Base-by-base conservation (phyloP, 2,329 filamentous ascomycete genomes). In the Diplodia corticola region DNA sequence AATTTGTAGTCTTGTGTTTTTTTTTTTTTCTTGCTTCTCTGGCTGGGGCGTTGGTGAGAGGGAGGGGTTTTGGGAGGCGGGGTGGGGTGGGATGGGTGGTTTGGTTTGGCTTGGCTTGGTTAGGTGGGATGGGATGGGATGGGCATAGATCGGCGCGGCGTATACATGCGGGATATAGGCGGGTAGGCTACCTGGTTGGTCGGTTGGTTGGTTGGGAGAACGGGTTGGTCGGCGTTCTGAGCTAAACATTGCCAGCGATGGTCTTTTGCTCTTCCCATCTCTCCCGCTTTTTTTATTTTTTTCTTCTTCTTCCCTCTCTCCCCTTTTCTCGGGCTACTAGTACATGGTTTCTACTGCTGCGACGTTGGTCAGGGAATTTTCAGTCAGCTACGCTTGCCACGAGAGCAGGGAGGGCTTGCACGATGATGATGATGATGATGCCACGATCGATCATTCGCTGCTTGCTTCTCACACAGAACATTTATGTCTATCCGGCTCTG, bases 1-100 rank as follows among this genome's bases (percentile, higher is more conserved):
- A 84, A 83, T 74, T 73, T 80, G 53, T 80, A 69, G 33, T 7
- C 22, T 24, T 3, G 30, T 20, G 1, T 54, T 53, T 20, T 22
- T 7, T 33, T 12, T n/a, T 12, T n/a, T 57, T 33, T 33, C 12
- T 33, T 2, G 30, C 3, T 24, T 9, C 26, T 46, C 22, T 61
- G 26, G 37, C 17, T n/a, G n/a, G 35, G 40, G 17, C 24, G 50
- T n/a, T 33, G 50, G 12, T 24, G 37, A 35, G 33, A 35, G 35
- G 15, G 17, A 7, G 9, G n/a, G 40, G 17, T 9, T 6, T 7
- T 6, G 37, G 40, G 20, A 20, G 6, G 40, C 6, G 6, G 10
- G n/a, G 40, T 10, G 40, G 35, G 35, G 15, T 37, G 13, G 35
- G 40, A 44, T n/a, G n/a, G 40, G 40, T 28, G 28, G 6, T n/a